Base-by-base conservation (phyloP, 2,329 filamentous ascomycete species). In the Blumeria hordei region DNA sequence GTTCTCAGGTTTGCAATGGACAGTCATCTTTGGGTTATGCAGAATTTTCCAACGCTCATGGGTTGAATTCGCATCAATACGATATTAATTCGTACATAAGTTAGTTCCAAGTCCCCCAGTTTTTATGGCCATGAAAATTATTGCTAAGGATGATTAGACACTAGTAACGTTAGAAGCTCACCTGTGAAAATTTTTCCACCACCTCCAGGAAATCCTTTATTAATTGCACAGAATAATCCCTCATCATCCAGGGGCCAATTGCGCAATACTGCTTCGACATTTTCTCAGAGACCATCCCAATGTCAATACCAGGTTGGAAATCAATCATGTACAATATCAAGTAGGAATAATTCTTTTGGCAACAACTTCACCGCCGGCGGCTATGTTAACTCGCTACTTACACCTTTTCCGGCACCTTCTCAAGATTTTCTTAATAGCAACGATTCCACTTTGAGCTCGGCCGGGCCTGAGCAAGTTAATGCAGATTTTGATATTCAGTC, bases 311-410 rank as follows among this genome's bases (percentile, higher is more conserved):
- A 71, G 8, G 64, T 56, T 58, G 65, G 60, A 59, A 63, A 54
- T 54, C 61, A 60, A 21, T 47, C 58, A 32, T 59, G 60, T 45
- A 56, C 57, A 9, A 35, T 59, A 11, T 62, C 64, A 32, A 57
- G 62, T 33, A 58, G 61, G 32, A 61, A 59, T 16, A 60, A 67
- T 32, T 69, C 71, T 6, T 69, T 71, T 51, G 58, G 69, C 7
- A 66, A 66, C 35, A 63, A 66, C 44, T 70, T 72, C 33, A 69
- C 75, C 3, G 68, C 69, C 3, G 44, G 21, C 21, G 72, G 72
- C 59, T 77, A 74, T 60, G 69, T 74, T 1, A 73, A 74, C 6
- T 73, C 74, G 5, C 74, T 76, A 0, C 66, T 77, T 12, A 72
- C 72, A 3, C 72, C 74, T 1, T 74, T 74, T 0, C 74, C 76